Conservation (phyloP, 345 rosid genomes). For the Hevea brasiliensis region DNA sequence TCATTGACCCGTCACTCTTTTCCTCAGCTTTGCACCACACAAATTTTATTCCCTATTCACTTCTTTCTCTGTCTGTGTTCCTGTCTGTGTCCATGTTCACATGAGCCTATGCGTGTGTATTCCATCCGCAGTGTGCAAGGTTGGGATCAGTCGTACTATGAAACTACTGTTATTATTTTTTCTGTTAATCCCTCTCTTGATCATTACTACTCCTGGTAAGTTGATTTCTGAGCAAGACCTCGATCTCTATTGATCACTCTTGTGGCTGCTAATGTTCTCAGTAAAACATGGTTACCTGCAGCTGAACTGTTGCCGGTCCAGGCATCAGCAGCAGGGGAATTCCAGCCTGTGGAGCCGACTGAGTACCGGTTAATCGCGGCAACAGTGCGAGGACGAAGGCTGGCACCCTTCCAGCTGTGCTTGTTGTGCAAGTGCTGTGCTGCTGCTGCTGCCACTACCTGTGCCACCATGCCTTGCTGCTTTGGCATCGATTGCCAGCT, state of each 20-base stretch:
- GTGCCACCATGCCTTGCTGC: slow-evolving; percentile 69
- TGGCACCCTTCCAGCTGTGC: slow-evolving; percentile 61
- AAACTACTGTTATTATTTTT: neutral
- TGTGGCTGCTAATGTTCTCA: neutral
- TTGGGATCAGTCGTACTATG: slow-evolving; percentile 8
- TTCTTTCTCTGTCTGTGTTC: neutral
- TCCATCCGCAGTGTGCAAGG: neutral
- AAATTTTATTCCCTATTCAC: neutral
- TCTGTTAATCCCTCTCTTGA: neutral
- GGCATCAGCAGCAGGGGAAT: too few species aligned
- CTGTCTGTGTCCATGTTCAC: neutral
- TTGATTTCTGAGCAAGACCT: neutral
- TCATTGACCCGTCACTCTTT: neutral
- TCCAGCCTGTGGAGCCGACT: neutral
- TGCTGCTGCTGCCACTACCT: slow-evolving; percentile 25
- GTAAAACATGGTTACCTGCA: neutral
- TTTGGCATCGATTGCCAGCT: slow-evolving; percentile 66
- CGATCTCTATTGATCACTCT: neutral
- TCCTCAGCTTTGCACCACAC: slow-evolving; percentile 12
- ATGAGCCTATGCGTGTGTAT: neutral
- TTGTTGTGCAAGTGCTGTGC: slow-evolving; percentile 66
- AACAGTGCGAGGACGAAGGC: slow-evolving; percentile 17
- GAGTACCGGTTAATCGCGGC: neutral
- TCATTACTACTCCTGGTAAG: slow-evolving; percentile 3
- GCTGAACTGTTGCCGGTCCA: neutral